phyloP scores from a whole-genome alignment of 495 filamentous ascomycete species.

The Recurvomyces mirabilis region DNA sequence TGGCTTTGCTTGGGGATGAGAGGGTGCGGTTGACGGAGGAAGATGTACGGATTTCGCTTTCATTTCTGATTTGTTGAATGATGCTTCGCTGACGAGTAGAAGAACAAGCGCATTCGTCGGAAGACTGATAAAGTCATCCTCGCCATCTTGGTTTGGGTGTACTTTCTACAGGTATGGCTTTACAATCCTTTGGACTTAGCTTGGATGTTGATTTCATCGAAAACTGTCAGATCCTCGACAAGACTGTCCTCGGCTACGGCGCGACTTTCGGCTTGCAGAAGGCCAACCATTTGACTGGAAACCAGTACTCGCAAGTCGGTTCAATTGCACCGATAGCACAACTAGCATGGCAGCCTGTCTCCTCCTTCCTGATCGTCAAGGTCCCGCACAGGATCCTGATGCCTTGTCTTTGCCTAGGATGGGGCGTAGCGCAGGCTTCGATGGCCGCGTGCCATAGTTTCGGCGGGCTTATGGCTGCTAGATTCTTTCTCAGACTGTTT shows the following conservation, averaged over 20 bases:
- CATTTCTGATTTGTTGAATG: background rate
- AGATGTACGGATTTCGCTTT: conserved; percentile 6
- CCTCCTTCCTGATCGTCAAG: conserved; percentile 52
- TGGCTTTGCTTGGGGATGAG: conserved; percentile 10
- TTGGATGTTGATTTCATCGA: background rate
- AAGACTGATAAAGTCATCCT: conserved; percentile 53
- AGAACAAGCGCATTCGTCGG: conserved; percentile 44
- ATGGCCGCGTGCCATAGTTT: conserved; percentile 41
- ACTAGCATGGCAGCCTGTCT: conserved; percentile 56
- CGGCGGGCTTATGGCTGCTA: conserved; percentile 38
- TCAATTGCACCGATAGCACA: conserved; percentile 54
- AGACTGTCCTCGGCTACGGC: conserved; percentile 51
- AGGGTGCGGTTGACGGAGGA: conserved; percentile 16
- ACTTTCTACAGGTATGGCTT: conserved; percentile 40
- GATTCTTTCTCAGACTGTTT: conserved; percentile 47
- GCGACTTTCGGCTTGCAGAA: conserved; percentile 50
- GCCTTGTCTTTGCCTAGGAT: conserved; percentile 45
- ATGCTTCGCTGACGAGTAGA: background rate
- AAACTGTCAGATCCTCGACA: conserved; percentile 49
- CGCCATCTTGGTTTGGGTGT: conserved; percentile 50
- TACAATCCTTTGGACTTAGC: background rate
- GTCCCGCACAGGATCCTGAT: conserved; percentile 55
- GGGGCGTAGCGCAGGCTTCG: conserved; percentile 38
- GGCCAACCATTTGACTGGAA: conserved; percentile 43
- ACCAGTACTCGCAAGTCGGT: conserved; percentile 51